Evolutionary conservation across 352 stramenopile species (phyloP).

Genomic region (Phytopythium oedochilum): DNA sequence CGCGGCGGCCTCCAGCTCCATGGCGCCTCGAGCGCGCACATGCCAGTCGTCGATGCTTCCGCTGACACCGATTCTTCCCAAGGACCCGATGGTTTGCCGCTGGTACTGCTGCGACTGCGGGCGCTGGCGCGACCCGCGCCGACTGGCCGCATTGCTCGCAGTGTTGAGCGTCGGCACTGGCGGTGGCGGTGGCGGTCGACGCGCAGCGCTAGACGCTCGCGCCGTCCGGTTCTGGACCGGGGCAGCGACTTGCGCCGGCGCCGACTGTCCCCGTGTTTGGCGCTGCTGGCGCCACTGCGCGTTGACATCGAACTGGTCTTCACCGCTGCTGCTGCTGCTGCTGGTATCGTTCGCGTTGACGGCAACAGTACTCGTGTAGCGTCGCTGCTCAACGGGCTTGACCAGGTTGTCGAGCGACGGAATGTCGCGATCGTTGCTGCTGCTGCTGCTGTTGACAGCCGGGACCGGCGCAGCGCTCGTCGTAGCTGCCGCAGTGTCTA

Average conservation of each 20-base stretch:
- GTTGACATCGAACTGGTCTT: background rate
- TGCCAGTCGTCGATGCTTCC: slow-evolving; percentile 9
- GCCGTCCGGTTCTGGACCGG: background rate
- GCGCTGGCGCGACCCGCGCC: background rate
- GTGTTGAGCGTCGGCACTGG: slow-evolving; percentile 1
- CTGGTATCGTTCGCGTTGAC: too few relatives aligned
- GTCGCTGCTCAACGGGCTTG: slow-evolving; percentile 4
- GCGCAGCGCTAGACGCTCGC: background rate
- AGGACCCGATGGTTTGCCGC: background rate
- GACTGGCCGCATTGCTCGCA: background rate
- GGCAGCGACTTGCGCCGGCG: background rate
- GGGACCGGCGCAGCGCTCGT: slow-evolving; percentile 7
- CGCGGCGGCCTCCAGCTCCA: slow-evolving; percentile 10
- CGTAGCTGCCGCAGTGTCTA: background rate
- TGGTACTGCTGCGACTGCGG: slow-evolving; percentile 5
- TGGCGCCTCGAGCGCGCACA: slow-evolving; percentile 8
- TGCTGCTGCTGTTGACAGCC: slow-evolving; percentile 6
- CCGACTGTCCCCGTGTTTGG: slow-evolving; percentile 3
- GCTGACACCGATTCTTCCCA: background rate
- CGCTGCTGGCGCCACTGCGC: background rate
- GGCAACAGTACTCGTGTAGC: background rate
- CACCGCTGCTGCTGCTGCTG: background rate
- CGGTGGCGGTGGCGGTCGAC: background rate
- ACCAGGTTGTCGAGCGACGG: slow-evolving; percentile 4
- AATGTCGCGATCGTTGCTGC: background rate